These are phyloP conservation scores for Liquidambar formosana DNA, from an alignment of 164 flowering plant genomes.

Conservation along the genomic window DNA sequence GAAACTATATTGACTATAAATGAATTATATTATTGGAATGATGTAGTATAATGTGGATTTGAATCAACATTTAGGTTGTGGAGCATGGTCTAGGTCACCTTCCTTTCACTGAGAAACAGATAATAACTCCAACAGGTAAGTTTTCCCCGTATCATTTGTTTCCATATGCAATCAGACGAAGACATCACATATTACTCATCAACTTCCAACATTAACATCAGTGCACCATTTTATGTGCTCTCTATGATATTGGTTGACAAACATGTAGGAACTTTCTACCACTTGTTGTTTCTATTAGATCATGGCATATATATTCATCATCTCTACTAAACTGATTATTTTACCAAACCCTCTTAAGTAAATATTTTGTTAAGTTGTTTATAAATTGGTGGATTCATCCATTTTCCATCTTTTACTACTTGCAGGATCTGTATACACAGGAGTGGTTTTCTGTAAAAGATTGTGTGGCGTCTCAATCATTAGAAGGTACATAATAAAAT, in stretches of 20 bases:
- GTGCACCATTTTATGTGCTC: not conserved
- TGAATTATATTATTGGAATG: not conserved
- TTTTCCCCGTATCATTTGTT: constrained; percentile 4
- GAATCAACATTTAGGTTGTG: constrained; percentile 53
- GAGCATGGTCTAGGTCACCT: constrained; percentile 90
- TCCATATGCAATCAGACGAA: not conserved
- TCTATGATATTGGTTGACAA: not conserved
- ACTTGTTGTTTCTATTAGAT: not conserved
- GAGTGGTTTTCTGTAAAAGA: constrained; percentile 70
- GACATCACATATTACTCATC: not conserved
- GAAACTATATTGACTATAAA: not conserved
- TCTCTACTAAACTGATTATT: not conserved
- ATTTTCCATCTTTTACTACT: constrained; percentile 1
- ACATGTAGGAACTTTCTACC: not conserved
- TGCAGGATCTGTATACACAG: constrained; percentile 66
- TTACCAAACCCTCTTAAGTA: not conserved
- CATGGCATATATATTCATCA: not conserved
- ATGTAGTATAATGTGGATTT: not conserved
- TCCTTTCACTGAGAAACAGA: constrained; percentile 75
- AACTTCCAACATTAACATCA: not conserved
- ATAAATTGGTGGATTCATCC: not conserved
- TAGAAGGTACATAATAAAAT: constrained; percentile 51
- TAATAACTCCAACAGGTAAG: constrained; percentile 76
- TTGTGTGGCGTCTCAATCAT: constrained; percentile 79
- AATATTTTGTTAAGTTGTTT: not conserved